Base-by-base conservation (phyloP, 139 green algal genomes). In the Chlorella sp. region DNA sequence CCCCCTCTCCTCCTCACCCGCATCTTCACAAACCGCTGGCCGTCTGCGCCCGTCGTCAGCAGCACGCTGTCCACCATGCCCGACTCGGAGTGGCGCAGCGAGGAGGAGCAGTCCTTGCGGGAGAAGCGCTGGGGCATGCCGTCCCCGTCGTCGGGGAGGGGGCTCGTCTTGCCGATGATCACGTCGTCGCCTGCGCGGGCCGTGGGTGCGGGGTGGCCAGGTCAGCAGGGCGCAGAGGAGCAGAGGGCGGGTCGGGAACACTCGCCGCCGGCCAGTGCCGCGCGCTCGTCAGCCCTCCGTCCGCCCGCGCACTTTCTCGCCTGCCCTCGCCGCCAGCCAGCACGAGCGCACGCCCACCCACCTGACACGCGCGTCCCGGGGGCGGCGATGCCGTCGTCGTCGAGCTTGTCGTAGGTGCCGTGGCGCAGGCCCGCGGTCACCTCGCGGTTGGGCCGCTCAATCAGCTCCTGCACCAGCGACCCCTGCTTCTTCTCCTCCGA, bases 321-420 rank as follows among this genome's bases (percentile, higher is more conserved):
- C n/a, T n/a, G n/a, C n/a, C n/a, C n/a, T n/a, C n/a, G n/a, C n/a
- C n/a, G n/a, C n/a, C n/a, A n/a, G n/a, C n/a, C n/a, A n/a, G n/a
- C n/a, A n/a, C n/a, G n/a, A n/a, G 48, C 48, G 48, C 48, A 17
- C 21, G 48, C 48, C 17, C 23, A 21, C 71, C 23, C 46, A 79
- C 73, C 91, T 23, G 75, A 86, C 25, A 97, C 92, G 33, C 90
- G 87, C 0, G 93, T 97, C 59, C 92, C 93, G 15, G 93, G 93
- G 8, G 91, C 77, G 23, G 90, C 88, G 46, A 99, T 87, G 45
- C 96, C 96, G 77, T 99, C 96, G 17, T 97, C 91, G 70, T 99
- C 96, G 45, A 99, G 88, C 90, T 99, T 99, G 83, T 98, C 95
- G 82, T 99, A 99, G 15, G 89, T 95, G 79, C 93, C 96, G 83